These are phyloP conservation scores for Heliamphora pulchella DNA, from an alignment of 179 eudicot genomes.

Conservation along the genomic window DNA sequence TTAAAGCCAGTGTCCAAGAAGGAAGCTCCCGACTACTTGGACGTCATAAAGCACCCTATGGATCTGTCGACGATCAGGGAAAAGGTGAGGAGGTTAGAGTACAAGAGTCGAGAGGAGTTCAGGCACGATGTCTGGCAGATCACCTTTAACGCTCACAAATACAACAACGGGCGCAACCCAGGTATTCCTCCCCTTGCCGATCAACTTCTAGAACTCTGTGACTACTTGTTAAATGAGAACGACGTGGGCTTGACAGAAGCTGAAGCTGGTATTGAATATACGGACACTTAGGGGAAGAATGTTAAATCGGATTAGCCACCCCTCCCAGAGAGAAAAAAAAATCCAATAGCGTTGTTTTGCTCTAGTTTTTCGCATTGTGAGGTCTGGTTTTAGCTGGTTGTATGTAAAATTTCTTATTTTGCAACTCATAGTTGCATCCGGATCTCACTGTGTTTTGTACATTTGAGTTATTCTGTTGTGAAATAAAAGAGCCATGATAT, in stretches of 20 bases:
- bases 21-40: constrained; percentile 85
- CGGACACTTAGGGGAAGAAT: neutral
- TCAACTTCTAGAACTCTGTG: constrained; percentile 77
- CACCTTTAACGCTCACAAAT: constrained; percentile 60
- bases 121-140: constrained; percentile 91
- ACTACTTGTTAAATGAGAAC: constrained; percentile 45
- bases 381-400: constrained; percentile 5
- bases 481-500: neutral
- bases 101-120: constrained; percentile 66
- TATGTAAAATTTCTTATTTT: constrained; percentile 1
- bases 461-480: constrained; percentile 1
- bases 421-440: neutral
- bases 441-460: neutral
- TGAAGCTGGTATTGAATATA: constrained; percentile 51
- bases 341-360: neutral
- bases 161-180: constrained; percentile 78
- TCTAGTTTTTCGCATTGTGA: neutral
- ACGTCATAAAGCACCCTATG: constrained; percentile 61
- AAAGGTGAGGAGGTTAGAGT: constrained; percentile 62
- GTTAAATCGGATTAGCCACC: neutral
- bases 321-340: neutral
- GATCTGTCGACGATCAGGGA: constrained; percentile 83
- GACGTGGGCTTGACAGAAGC: constrained; percentile 55
- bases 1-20: constrained; percentile 78
- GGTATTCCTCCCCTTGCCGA: constrained; percentile 95